A percentile compares a stretch with the other conserved stretches of the same genome.
Conservation (phyloP, 306 rosid genomes). For the Cercis canadensis region DNA sequence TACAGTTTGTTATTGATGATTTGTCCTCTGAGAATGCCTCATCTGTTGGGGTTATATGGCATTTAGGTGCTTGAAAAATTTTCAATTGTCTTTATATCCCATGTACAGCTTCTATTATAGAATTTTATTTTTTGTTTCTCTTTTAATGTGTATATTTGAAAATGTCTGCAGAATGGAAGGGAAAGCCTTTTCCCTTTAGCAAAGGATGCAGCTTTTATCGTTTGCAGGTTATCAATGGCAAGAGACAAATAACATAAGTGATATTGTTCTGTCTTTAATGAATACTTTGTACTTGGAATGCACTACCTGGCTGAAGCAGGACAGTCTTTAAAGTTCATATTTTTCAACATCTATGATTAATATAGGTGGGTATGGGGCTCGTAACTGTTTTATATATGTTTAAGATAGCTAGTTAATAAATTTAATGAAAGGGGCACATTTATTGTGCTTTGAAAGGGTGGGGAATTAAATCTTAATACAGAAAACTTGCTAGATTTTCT, state of each 20-base stretch:
- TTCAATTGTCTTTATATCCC: background rate
- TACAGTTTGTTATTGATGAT: slow-evolving; percentile 86
- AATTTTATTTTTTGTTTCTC: background rate
- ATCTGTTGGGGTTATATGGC: slow-evolving; percentile 90
- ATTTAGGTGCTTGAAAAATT: slow-evolving; percentile 60
- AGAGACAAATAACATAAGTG: slow-evolving; percentile 72
- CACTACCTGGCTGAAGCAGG: slow-evolving; percentile 18
- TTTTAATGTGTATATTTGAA: slow-evolving; percentile 23
- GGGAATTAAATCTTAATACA: background rate
- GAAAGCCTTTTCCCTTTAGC: slow-evolving; percentile 89
- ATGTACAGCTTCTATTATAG: background rate
- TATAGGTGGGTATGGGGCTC: background rate
- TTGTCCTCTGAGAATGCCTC: slow-evolving; percentile 70
- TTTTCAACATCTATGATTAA: background rate
- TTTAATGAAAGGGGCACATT: background rate
- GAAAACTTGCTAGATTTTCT: slow-evolving; percentile 25
- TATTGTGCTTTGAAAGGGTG: background rate
- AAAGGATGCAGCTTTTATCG: slow-evolving; percentile 94
- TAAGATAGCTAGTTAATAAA: background rate
- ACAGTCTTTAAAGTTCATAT: background rate
- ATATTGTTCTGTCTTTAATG: background rate
- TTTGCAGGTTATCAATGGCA: slow-evolving; percentile 69
- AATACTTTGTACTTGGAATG: background rate
- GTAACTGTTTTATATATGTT: background rate
- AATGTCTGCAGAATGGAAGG: slow-evolving; percentile 73